Evolutionary conservation across 2,329 filamentous ascomycete species (phyloP).

Genomic region (Hirsutella minnesotensis): DNA sequence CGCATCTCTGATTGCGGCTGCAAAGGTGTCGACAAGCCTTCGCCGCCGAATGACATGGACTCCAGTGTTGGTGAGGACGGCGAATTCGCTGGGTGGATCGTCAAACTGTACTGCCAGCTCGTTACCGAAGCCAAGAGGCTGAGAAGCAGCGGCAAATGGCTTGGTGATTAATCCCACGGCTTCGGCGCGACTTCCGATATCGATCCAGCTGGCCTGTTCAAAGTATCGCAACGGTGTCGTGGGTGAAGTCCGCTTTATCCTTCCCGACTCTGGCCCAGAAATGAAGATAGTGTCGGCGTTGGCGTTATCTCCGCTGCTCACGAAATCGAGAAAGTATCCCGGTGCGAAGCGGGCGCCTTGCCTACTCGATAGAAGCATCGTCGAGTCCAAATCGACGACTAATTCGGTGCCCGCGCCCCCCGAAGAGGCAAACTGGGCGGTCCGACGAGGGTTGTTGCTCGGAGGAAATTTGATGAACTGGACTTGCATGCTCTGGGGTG

Average conservation of each 20-base stretch:
- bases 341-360: conserved; percentile 59
- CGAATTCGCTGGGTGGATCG: conserved; percentile 67
- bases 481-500: conserved; percentile 94
- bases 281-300: conserved; percentile 64
- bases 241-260: conserved; percentile 53
- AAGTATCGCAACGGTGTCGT: conserved; percentile 49
- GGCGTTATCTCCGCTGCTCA: conserved; percentile 49
- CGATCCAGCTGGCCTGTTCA: conserved; percentile 72
- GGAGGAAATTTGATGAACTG: conserved; percentile 94
- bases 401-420: conserved; percentile 21
- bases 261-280: conserved; percentile 76
- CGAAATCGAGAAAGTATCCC: conserved; percentile 83
- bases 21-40: conserved; percentile 85
- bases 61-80: conserved; percentile 82
- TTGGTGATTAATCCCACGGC: conserved; percentile 67
- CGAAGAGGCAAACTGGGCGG: conserved; percentile 12
- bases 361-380: conserved; percentile 35
- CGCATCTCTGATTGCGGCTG: conserved; percentile 62
- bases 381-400: conserved; percentile 35
- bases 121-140: conserved; percentile 77
- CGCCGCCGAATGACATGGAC: conserved; percentile 76
- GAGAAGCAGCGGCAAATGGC: conserved; percentile 55
- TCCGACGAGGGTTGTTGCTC: conserved; percentile 16
- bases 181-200: conserved; percentile 60
- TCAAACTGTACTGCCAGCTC: conserved; percentile 96